These are phyloP conservation scores for Aspergillus phoenicis DNA, from an alignment of 2,329 filamentous ascomycete species.

Conservation along the genomic window DNA sequence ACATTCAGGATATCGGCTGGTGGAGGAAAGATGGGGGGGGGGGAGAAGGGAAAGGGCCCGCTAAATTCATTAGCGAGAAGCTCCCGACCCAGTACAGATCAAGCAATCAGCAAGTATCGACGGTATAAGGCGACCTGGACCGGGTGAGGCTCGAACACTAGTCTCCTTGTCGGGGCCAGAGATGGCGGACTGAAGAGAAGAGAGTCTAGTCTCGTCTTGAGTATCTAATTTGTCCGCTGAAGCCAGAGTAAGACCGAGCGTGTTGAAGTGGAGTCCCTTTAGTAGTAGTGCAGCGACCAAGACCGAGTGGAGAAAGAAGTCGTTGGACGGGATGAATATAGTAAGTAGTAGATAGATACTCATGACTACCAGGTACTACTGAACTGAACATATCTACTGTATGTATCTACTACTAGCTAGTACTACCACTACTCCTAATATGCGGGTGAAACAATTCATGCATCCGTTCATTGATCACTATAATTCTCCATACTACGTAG, in stretches of 20 bases:
- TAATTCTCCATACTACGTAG: too few species aligned
- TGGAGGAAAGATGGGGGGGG: conserved; percentile 5
- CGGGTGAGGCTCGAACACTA: conserved; percentile 3
- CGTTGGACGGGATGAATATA: background rate
- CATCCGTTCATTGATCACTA: too few species aligned
- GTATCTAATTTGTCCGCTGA: background rate
- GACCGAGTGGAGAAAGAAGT: background rate
- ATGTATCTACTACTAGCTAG: too few species aligned
- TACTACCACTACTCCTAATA: too few species aligned
- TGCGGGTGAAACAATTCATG: too few species aligned
- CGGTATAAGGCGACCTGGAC: conserved; percentile 8
- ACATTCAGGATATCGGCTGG: conserved; percentile 19
- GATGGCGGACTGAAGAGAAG: background rate
- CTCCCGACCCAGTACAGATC: background rate
- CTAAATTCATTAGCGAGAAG: conserved; percentile 22
- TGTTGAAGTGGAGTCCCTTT: background rate
- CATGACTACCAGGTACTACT: too few species aligned
- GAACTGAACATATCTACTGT: too few species aligned
- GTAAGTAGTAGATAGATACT: too few species aligned
- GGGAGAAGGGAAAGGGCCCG: conserved; percentile 15
- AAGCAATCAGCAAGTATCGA: background rate
- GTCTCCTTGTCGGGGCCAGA: background rate
- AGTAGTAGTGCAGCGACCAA: background rate
- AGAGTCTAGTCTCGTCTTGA: background rate
- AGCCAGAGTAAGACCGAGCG: background rate